Base-by-base conservation (phyloP, 805 yeast species). In the Lipomyces yamadae region DNA sequence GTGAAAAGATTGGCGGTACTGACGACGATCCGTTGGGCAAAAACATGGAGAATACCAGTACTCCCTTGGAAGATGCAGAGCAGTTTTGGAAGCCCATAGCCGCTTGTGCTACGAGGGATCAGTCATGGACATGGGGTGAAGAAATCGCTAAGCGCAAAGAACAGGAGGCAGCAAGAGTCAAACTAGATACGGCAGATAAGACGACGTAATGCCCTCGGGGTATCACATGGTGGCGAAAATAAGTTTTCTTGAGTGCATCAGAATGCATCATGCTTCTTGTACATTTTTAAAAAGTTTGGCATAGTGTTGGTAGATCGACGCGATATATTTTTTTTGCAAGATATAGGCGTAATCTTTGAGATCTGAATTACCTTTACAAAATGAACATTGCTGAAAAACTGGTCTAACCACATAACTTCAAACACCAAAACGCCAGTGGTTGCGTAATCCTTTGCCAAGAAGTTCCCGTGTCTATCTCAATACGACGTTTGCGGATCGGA, bases 401-500 rank as follows among this genome's bases (percentile, higher is more conserved):
- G 39, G 15, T 37, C 15, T 37, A 37, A 10, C 1, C 13, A n/a
- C 8, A 24, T 24, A 24, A 24, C 24, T 24, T 24, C 24, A 24
- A 24, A 24, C 24, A 24, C 34, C 48, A 5, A 37, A 35, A 56
- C 59, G 11, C 53, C 60, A 1, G 24, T 24, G 54, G 7, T 11
- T 39, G 50, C n/a, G 33, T n/a, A 32, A 42, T 54, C 24, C 35
- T 7, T 11, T 18, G 50, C 11, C 24, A 2, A 6, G 30, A 18
- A 11, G 34, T 45, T 30, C n/a, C 34, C 50, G 42, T 4, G 45
- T 55, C 72, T 72, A 86, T 76, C 90, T 87, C 76, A 93, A 81
- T 7, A 94, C 86, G 18, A 93, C 92, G 76, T 94, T 90, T 52
- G 97, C 98, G 62, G 90, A 91, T 72, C 98, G 83, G 67, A 94